Evolutionary conservation across 108 stramenopile species (phyloP), one percentile per base, ranked within the genome.

Genomic region (Nitzschia inconspicua): DNA sequence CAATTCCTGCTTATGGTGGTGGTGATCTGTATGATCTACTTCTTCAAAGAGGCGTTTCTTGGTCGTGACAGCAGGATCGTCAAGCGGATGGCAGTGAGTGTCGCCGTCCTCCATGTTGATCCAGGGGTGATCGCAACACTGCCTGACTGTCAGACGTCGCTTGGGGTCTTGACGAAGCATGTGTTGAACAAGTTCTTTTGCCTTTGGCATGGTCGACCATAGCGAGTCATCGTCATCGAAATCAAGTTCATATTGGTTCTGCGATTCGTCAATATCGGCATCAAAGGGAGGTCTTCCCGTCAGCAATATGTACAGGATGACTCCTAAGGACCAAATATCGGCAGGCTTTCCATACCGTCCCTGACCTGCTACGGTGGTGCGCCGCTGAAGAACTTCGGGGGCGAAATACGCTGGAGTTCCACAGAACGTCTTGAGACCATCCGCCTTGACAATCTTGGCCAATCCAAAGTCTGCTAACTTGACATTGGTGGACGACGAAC

Each of bases 371-470:
- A 90, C 85, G 3, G 89, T 94, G 28, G 68, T 55, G 24, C 66
- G 78, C 20, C 96, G 70, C 35, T 73, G 63, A 20, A 96, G 59
- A 4, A 96, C 91, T 66, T 96, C 95, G 7, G 95, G 95, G 0
- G 95, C 95, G 61, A 96, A 88, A 58, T 96, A 96, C 35, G 80
- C 87, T 31, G 95, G 93, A 4, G 95, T 96, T 22, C 95, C 95
- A 55, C 94, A 95, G 62, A 93, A 93, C 6, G 94, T 93, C 74
- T 89, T 85, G 30, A 92, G 63, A 27, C 85, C 87, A 35, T 91
- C 83, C 1, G 66, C 57, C 10, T 80, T 79, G 65, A 86, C 65
- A 47, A 67, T 83, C 61, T 95, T 95, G 25, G 96, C 96, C 4
- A 97, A 61, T 3, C 96, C 96, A 77, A 97, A 94, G 44, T 97